These are phyloP conservation scores for Rhizoctonia solani DNA, from an alignment of 1,284 basidiomycete genomes.

Conservation along the genomic window DNA sequence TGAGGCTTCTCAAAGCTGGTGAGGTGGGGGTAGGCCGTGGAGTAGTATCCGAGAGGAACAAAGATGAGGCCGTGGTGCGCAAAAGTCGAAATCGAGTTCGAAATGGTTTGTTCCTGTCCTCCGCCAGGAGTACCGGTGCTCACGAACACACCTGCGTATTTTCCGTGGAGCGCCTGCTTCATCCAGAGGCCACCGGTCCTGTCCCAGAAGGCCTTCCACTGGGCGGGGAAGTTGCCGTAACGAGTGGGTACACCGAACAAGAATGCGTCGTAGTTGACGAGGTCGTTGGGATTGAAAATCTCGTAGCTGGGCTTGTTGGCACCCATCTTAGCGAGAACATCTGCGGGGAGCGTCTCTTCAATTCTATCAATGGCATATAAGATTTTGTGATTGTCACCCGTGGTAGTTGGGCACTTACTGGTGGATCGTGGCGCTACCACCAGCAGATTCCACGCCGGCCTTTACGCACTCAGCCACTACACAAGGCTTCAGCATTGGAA, in stretches of 20 bases:
- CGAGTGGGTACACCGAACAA: slow-evolving; percentile 77
- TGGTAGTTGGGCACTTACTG: slow-evolving; percentile 56
- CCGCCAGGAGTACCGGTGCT: slow-evolving; percentile 56
- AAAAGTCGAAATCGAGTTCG: slow-evolving; percentile 71
- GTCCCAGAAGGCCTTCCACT: slow-evolving; percentile 82
- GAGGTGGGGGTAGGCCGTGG: slow-evolving; percentile 60
- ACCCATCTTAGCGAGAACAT: slow-evolving; percentile 73
- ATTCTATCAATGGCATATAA: slow-evolving; percentile 53
- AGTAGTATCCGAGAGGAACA: slow-evolving; percentile 79
- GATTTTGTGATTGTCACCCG: background rate
- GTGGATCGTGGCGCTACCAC: slow-evolving; percentile 73
- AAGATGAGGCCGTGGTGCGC: slow-evolving; percentile 80
- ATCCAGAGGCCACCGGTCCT: slow-evolving; percentile 79
- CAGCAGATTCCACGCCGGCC: slow-evolving; percentile 68
- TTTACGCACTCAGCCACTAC: slow-evolving; percentile 80
- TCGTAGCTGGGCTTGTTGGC: slow-evolving; percentile 63
- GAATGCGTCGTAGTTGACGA: slow-evolving; percentile 66
- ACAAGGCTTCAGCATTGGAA: slow-evolving; percentile 40
- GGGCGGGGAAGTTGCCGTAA: slow-evolving; percentile 69
- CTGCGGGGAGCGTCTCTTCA: slow-evolving; percentile 81
- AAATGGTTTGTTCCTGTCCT: slow-evolving; percentile 72
- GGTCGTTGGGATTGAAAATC: slow-evolving; percentile 64
- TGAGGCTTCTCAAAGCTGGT: slow-evolving; percentile 65
- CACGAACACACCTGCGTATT: slow-evolving; percentile 76
- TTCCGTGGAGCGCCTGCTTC: slow-evolving; percentile 71